A percentile compares a stretch with the other conserved stretches of the same genome.
Conservation (phyloP, 805 yeast species). For the Candida broadrunensis region DNA sequence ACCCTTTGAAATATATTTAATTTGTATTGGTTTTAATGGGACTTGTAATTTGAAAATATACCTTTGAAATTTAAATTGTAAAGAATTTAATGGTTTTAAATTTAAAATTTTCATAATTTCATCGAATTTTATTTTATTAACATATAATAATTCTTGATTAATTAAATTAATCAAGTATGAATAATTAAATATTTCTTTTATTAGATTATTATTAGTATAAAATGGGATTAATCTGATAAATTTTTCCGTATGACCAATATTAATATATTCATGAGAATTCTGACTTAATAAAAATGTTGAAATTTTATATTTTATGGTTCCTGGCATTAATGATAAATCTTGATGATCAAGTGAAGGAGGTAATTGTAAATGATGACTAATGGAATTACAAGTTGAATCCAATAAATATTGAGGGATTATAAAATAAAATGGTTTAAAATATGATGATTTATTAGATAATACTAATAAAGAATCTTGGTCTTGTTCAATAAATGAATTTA, state of each 20-base stretch:
- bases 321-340: conserved; percentile 1
- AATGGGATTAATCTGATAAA: conserved; percentile 1
- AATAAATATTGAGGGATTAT: conserved; percentile 8
- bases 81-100: neutral
- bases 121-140: conserved; percentile 1
- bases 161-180: neutral
- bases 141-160: neutral
- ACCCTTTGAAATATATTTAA: conserved; percentile 5
- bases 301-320: conserved; percentile 3
- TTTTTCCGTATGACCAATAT: neutral
- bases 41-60: neutral
- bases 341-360: conserved; percentile 6
- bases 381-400: conserved; percentile 2
- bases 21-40: neutral
- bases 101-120: neutral
- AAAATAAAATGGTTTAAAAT: conserved; percentile 7
- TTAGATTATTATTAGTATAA: neutral
- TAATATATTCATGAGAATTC: conserved; percentile 1
- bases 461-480: neutral
- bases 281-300: conserved; percentile 3
- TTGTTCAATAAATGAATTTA: conserved; percentile 3
- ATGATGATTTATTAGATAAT: neutral
- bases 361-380: conserved; percentile 5
- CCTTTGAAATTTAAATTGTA: neutral
- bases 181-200: neutral